Evolutionary conservation across 1,284 basidiomycete species (phyloP), one percentile per base, ranked within the genome.

Genomic region (Phylloporus sp.): DNA sequence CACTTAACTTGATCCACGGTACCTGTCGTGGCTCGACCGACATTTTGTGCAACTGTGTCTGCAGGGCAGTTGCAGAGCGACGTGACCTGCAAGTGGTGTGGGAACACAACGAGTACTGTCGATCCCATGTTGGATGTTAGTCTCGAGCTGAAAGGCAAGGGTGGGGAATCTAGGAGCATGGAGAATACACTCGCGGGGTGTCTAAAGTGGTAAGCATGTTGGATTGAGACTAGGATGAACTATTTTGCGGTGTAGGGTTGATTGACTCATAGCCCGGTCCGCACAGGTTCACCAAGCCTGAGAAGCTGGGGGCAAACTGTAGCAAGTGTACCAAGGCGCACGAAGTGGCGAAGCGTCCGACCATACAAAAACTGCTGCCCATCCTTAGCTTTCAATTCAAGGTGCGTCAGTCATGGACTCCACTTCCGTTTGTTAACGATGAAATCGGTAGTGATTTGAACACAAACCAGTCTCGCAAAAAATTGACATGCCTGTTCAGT

Each of bases 301-400:
- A 95, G 77, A 91, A 90, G 74, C 78, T 96, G 49, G 89, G 85
- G 2, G 76, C 86, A 10, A 92, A 91, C 66, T 95, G 93, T 74
- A 83, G 82, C 49, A 92, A 91, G 78, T 95, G 93, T 74, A 86
- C 86, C 39, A 92, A 91, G 75, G 83, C 86, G 32, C 88, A 89
- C 79, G 88, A 91, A 71, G 93, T 93, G 1, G 94, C 88, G 72
- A 96, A 97, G 77, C 91, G 94, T 57, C 82, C 99, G 63, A 94
- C 91, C 71, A 91, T 99, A 73, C 89, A 88, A 66, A 92, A 92
- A 70, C 85, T 99, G 7, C 96, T 97, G 0, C 93, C 95, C 0
- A 95, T 98, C 1, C 84, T 99, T 57, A 95, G 94, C 73, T 95
- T 99, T 73, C 97, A 99, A 79, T 92, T 99, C 82, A 99, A 99